Conservation (phyloP, 106 monocot genomes). For the Dendrobium officinale region DNA sequence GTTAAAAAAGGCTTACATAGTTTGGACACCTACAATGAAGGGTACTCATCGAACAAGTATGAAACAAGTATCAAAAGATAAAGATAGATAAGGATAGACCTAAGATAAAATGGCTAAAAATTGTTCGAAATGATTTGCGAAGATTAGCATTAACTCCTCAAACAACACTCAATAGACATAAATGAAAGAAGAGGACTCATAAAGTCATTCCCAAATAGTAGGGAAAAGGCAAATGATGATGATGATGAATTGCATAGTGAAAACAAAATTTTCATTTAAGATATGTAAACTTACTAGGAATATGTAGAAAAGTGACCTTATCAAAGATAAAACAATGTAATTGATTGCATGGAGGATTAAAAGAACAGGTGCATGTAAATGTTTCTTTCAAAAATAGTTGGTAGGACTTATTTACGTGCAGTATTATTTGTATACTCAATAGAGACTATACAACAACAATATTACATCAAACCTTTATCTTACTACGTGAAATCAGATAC, state of each 20-base stretch:
- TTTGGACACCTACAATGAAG: background rate
- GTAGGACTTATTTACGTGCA: too few relatives aligned
- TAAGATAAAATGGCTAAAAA: background rate
- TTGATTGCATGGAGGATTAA: too few relatives aligned
- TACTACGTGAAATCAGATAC: too few relatives aligned
- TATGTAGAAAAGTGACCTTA: background rate
- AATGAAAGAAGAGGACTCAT: background rate
- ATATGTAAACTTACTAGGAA: background rate
- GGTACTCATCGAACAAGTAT: background rate
- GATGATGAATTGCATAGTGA: background rate
- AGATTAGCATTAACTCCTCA: background rate
- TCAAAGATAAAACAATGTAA: too few relatives aligned
- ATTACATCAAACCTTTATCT: too few relatives aligned
- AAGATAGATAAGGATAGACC: too few relatives aligned
- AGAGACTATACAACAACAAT: too few relatives aligned
- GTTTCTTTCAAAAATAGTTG: too few relatives aligned
- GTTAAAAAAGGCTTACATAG: background rate
- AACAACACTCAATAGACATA: background rate
- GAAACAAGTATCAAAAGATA: background rate
- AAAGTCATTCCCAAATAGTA: background rate
- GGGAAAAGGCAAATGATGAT: background rate
- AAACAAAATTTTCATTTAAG: background rate
- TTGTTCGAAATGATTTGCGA: background rate
- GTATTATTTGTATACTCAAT: too few relatives aligned
- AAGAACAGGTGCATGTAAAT: too few relatives aligned